Evolutionary conservation across 352 stramenopile genomes (phyloP).

Genomic region (Pythium biforme): DNA sequence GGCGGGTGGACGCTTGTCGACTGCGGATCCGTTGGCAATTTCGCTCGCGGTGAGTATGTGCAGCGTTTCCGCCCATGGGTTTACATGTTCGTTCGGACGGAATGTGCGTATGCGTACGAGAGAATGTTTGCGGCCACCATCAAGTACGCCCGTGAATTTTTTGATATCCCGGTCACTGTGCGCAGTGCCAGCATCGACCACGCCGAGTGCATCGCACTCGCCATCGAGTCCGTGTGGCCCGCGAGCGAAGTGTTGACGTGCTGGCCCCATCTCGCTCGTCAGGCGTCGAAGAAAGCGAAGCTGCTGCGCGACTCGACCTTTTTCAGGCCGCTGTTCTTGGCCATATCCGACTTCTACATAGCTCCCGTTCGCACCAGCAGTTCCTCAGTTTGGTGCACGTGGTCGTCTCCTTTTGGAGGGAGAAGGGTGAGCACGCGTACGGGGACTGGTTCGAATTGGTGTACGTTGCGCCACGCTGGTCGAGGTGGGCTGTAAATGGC

Average conservation of each 20-base stretch:
- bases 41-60: not conserved
- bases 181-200: constrained; percentile 7
- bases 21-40: not conserved
- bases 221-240: not conserved
- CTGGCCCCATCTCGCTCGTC: constrained; percentile 1
- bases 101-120: constrained; percentile 3
- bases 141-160: constrained; percentile 1
- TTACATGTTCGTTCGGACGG: constrained; percentile 14
- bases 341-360: not conserved
- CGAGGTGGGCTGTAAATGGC: not conserved
- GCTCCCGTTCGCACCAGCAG: constrained; percentile 1
- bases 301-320: not conserved
- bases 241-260: not conserved
- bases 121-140: constrained; percentile 2
- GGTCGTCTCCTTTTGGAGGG: not conserved
- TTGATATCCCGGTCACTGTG: not conserved
- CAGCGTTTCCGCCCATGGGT: not conserved
- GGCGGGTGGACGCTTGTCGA: constrained; percentile 14
- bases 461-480: not conserved
- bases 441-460: constrained; percentile 2
- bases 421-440: not conserved
- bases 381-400: not conserved
- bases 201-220: not conserved
- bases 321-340: constrained; percentile 1
- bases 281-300: not conserved